Evolutionary conservation across 805 yeast genomes (phyloP), one percentile per base, ranked within the genome.

Genomic region (Peterozyma toletana): DNA sequence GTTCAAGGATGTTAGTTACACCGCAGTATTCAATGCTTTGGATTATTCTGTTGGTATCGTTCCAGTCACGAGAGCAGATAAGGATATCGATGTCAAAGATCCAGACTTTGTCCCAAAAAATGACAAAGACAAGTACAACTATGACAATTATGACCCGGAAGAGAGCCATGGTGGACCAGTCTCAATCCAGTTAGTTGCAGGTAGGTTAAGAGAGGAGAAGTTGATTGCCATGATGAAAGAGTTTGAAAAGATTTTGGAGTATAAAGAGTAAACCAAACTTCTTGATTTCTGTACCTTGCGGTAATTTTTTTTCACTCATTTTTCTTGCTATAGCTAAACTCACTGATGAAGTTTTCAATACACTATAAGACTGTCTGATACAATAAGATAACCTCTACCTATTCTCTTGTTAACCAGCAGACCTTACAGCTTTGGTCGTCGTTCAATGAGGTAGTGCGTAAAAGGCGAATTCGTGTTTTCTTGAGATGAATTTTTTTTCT

Each of bases 171-270:
- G 80, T 4, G 76, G 80, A 44, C 81, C 87, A 0, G 80, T 78
- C 11, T 76, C 80, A 15, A 61, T 83, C n/a, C 88, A 83, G 58
- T 62, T 83, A 30, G 77, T 81, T 3, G 78, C 83, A n/a, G 67
- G 68, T 45, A 68, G 77, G 42, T 64, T 70, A 15, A 73, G 78
- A 51, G 90, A 83, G 51, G 89, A 83, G 53, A 79, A 78, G 54
- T 75, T 36, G 4, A 37, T 43, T 17, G 42, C 42, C 7, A 39
- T 43, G 10, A 39, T 43, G 42, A 43, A 43, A 30, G 46, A 43
- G 27, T 31, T 43, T 11, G 14, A 17, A 27, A 39, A 39, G 34
- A 43, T 43, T 36, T 35, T 43, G 11, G 39, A 35, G 11, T 43
- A 43, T 18, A 36, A 35, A 33, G 41, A 16, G 18, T 41, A 18